Conservation (phyloP, 495 filamentous ascomycete genomes). For the Amorphotheca resinae region DNA sequence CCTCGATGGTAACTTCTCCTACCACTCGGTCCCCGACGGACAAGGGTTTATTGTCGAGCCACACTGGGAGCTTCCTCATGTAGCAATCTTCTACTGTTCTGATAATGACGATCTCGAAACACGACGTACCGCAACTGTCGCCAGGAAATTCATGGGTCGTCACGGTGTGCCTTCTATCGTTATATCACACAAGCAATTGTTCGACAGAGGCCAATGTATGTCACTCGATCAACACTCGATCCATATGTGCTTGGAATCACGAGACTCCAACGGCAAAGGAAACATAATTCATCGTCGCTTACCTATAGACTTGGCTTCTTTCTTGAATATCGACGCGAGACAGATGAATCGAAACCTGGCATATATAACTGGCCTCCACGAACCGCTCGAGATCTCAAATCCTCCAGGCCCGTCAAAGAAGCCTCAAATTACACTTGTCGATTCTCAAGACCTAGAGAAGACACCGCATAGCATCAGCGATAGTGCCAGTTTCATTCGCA, state of each 20-base stretch:
- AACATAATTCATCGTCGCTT: constrained; percentile 43
- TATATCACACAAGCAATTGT: constrained; percentile 46
- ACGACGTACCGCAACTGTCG: constrained; percentile 38
- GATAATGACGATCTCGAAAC: constrained; percentile 36
- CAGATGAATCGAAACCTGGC: constrained; percentile 68
- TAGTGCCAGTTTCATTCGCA: constrained; percentile 11
- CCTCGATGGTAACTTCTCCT: constrained; percentile 42
- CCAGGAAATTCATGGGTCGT: constrained; percentile 49
- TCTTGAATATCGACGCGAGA: constrained; percentile 55
- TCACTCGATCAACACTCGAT: constrained; percentile 28
- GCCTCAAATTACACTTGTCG: not conserved
- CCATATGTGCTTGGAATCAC: constrained; percentile 59
- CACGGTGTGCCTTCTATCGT: constrained; percentile 55
- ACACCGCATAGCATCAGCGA: constrained; percentile 7
- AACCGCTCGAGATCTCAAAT: constrained; percentile 5
- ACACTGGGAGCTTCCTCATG: constrained; percentile 56
- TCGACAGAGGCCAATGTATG: constrained; percentile 14
- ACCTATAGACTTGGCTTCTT: constrained; percentile 62
- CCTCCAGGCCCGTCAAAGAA: not conserved
- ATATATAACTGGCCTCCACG: constrained; percentile 38
- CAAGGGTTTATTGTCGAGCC: constrained; percentile 25
- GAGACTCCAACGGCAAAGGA: constrained; percentile 35
- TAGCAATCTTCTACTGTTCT: constrained; percentile 57
- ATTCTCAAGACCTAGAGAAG: constrained; percentile 10
- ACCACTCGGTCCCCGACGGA: constrained; percentile 17